Evolutionary conservation across 2,329 filamentous ascomycete genomes (phyloP).

Genomic region (Botryotinia convoluta): DNA sequence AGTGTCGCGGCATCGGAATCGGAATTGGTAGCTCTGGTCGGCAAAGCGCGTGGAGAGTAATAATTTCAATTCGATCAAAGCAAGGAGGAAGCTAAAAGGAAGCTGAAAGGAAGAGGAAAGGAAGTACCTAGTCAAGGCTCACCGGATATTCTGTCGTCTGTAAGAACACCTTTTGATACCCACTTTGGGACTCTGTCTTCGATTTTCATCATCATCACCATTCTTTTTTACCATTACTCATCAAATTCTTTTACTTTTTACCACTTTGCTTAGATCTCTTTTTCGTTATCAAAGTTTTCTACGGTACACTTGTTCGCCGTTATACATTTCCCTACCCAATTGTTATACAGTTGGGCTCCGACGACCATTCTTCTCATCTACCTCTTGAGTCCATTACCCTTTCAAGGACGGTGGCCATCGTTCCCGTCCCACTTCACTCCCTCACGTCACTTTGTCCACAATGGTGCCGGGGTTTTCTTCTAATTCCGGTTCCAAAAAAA

Average conservation of each 20-base stretch:
- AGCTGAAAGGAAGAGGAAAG: background rate
- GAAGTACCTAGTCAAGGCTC: constrained; percentile 11
- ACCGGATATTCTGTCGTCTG: background rate
- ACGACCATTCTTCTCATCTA: background rate
- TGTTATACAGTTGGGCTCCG: too few relatives aligned
- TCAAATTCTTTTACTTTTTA: background rate
- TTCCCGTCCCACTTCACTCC: background rate
- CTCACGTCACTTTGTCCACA: background rate
- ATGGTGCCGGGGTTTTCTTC: background rate
- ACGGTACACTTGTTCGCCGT: background rate
- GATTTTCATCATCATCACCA: background rate
- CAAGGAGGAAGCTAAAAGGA: constrained; percentile 2
- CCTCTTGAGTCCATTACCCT: background rate
- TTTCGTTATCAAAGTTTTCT: background rate
- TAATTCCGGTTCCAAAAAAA: background rate
- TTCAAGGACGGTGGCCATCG: background rate
- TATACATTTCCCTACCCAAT: background rate
- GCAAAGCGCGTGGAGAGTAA: background rate
- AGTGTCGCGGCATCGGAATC: background rate
- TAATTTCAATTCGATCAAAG: background rate
- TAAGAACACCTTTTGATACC: constrained; percentile 16
- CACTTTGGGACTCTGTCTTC: background rate
- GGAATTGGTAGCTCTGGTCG: background rate
- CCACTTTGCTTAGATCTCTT: background rate
- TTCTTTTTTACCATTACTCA: background rate